phyloP scores from a whole-genome alignment of 768 basidiomycete species.

The Kwoniella pini region DNA sequence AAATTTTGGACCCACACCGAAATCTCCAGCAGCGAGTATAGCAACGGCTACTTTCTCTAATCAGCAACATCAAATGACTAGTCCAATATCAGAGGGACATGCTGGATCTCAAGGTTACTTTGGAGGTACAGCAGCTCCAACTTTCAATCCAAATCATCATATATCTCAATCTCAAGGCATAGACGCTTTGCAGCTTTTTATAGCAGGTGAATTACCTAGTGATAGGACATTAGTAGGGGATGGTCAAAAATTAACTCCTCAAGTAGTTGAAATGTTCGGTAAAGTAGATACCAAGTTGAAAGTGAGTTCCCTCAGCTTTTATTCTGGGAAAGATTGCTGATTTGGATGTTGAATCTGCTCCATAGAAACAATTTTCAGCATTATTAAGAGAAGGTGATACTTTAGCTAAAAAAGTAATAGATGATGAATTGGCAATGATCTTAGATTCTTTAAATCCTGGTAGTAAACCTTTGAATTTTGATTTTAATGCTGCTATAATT shows the following conservation, averaged over 20 bases:
- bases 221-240: slow-evolving; percentile 40
- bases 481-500: slow-evolving; percentile 14
- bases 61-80: slow-evolving; percentile 10
- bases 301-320: too few relatives aligned
- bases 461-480: slow-evolving; percentile 33
- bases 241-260: slow-evolving; percentile 42
- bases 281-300: slow-evolving; percentile 43
- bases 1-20: slow-evolving; percentile 5
- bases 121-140: slow-evolving; percentile 1
- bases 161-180: neutral
- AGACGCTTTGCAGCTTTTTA: slow-evolving; percentile 37
- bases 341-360: too few relatives aligned
- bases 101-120: neutral
- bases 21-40: slow-evolving; percentile 16
- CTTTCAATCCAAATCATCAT: too few relatives aligned
- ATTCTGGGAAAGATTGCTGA: too few relatives aligned
- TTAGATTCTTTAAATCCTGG: slow-evolving; percentile 24
- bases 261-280: slow-evolving; percentile 33
- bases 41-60: slow-evolving; percentile 19
- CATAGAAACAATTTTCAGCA: slow-evolving; percentile 42
- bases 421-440: slow-evolving; percentile 37
- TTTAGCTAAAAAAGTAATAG: slow-evolving; percentile 36
- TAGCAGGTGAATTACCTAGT: slow-evolving; percentile 37
- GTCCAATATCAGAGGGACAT: slow-evolving; percentile 7
- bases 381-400: slow-evolving; percentile 42